Evolutionary conservation across 257 asterid species (phyloP).

Genomic region (Solanum dulcamara): DNA sequence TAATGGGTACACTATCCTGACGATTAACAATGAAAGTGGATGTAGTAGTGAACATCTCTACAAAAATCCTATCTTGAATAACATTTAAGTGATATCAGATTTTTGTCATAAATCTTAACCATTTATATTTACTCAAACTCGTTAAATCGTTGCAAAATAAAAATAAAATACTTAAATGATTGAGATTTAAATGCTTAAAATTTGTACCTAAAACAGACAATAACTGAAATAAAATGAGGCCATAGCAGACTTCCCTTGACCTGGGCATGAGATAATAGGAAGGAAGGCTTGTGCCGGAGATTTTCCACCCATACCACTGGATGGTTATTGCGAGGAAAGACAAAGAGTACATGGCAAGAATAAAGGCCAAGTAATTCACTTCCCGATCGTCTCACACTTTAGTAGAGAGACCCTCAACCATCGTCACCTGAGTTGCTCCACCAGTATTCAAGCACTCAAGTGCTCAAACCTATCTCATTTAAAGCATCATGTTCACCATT

Average conservation of each 20-base stretch:
- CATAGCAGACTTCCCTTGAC: background rate
- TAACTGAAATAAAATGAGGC: too few relatives aligned
- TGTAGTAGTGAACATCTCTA: background rate
- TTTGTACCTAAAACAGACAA: background rate
- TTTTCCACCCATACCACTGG: background rate
- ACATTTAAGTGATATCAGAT: background rate
- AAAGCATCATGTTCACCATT: background rate
- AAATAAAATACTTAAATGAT: background rate
- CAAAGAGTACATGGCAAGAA: background rate
- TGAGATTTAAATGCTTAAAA: background rate
- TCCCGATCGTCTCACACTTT: background rate
- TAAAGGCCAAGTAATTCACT: background rate
- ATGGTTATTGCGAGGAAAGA: background rate
- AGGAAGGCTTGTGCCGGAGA: background rate
- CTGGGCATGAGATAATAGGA: background rate
- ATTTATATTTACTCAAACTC: background rate
- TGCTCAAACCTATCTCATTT: background rate
- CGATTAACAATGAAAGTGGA: background rate
- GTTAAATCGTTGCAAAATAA: background rate
- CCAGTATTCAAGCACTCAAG: background rate
- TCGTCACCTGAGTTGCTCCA: background rate
- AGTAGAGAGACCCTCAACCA: background rate
- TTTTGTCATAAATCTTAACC: background rate
- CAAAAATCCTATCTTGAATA: background rate
- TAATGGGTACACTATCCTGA: background rate